Percentiles rank a stretch among this genome's conserved stretches.
These are phyloP conservation scores for Candida sp. DNA, from an alignment of 1,139 yeast genomes.

Conservation along the genomic window DNA sequence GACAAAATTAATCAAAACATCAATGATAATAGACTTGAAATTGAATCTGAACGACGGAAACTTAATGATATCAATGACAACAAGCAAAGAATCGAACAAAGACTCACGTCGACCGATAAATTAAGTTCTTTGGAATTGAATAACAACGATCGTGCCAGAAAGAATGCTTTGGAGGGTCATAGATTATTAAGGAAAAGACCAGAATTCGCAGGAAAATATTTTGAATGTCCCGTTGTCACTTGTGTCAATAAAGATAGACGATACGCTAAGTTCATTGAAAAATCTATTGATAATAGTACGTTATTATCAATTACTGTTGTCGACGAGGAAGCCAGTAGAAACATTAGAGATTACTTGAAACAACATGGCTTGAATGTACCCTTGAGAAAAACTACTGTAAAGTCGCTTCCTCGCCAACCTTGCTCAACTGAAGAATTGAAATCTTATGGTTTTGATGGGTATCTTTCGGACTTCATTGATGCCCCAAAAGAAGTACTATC, in stretches of 20 bases:
- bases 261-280: slow-evolving; percentile 56
- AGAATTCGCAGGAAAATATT: slow-evolving; percentile 40
- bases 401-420: slow-evolving; percentile 11
- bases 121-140: slow-evolving; percentile 37
- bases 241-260: slow-evolving; percentile 49
- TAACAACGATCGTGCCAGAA: slow-evolving; percentile 21
- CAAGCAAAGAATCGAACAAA: slow-evolving; percentile 13
- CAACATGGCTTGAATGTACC: slow-evolving; percentile 35
- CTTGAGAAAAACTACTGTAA: slow-evolving; percentile 22
- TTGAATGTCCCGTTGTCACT: slow-evolving; percentile 77
- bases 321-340: slow-evolving; percentile 9
- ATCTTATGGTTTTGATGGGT: slow-evolving; percentile 74
- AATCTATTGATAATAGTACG: slow-evolving; percentile 52
- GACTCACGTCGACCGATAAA: slow-evolving; percentile 49
- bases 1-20: slow-evolving; percentile 13
- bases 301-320: slow-evolving; percentile 46
- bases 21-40: slow-evolving; percentile 12
- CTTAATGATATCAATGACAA: slow-evolving; percentile 14
- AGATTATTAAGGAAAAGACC: slow-evolving; percentile 22
- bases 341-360: slow-evolving; percentile 10
- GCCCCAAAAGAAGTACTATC: slow-evolving; percentile 77
- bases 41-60: slow-evolving; percentile 16
- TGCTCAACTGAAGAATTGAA: slow-evolving; percentile 30
- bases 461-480: slow-evolving; percentile 60
- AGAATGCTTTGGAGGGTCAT: slow-evolving; percentile 30